A percentile compares a stretch with the other conserved stretches of the same genome.
Evolutionary conservation across 176 grass and related monocot genomes (phyloP).

Genomic region (Triticum turgidum): DNA sequence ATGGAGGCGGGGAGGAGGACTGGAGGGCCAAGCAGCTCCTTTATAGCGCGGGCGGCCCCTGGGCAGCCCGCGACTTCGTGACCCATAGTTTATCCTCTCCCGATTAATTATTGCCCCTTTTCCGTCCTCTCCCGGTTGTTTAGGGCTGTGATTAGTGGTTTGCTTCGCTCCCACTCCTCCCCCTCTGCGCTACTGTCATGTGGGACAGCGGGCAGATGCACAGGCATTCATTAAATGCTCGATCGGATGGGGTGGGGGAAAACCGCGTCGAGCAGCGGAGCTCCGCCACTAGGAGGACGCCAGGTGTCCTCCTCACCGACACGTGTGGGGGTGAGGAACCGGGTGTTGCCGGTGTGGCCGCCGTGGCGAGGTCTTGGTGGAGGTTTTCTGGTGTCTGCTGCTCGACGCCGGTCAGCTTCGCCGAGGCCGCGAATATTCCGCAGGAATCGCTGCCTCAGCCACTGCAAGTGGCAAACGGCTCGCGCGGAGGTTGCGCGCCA

Average conservation of each 20-base stretch:
- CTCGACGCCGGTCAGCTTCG: not conserved
- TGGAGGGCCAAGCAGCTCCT: conserved; percentile 10
- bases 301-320: not conserved
- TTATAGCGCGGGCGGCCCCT: conserved; percentile 37
- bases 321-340: not conserved
- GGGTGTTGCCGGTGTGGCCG: not conserved
- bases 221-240: not conserved
- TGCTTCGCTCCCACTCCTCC: conserved; percentile 32
- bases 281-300: not conserved
- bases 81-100: not conserved
- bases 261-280: accelerated
- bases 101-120: not conserved
- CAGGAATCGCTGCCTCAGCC: not conserved
- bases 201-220: not conserved
- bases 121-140: not conserved
- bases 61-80: not conserved
- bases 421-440: conserved; percentile 21
- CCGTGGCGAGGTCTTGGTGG: not conserved
- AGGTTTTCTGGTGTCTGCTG: not conserved
- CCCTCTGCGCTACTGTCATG: not conserved
- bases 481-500: not conserved
- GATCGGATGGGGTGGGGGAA: not conserved
- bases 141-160: not conserved
- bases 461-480: not conserved
- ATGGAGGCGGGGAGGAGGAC: conserved; percentile 38